These are phyloP conservation scores for Sphaceloma murrayae DNA, from an alignment of 2,329 filamentous ascomycete species.

Conservation along the genomic window DNA sequence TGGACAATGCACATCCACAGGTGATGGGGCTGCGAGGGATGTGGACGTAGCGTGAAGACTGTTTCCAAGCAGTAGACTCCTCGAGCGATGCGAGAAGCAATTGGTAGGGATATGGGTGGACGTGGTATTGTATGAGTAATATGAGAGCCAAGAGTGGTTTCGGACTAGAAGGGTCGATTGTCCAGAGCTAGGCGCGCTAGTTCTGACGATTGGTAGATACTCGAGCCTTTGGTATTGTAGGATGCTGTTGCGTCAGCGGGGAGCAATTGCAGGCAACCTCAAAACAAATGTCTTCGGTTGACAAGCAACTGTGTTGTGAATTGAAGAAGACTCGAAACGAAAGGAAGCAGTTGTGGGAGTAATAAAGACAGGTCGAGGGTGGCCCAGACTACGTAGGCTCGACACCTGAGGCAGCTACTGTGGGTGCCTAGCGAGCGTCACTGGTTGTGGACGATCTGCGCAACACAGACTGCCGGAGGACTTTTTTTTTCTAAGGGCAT, in stretches of 20 bases:
- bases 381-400: slow-evolving; percentile 2
- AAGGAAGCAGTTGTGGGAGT: background rate
- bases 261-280: background rate
- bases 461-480: too few relatives aligned
- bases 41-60: background rate
- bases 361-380: background rate
- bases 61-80: background rate
- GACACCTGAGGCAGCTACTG: slow-evolving; percentile 14
- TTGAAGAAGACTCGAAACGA: background rate
- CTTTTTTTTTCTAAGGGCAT: background rate
- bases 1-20: slow-evolving; percentile 6
- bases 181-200: slow-evolving; percentile 3
- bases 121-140: slow-evolving; percentile 4
- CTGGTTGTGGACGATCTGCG: background rate
- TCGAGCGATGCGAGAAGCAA: background rate
- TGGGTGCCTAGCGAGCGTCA: slow-evolving; percentile 12
- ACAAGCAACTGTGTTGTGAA: background rate
- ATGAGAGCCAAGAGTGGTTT: slow-evolving; percentile 1
- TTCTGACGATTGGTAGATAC: slow-evolving; percentile 7
- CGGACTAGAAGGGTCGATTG: slow-evolving; percentile 10
- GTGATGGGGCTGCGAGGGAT: background rate
- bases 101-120: background rate
- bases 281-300: background rate
- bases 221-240: background rate
- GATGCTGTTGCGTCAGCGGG: background rate